Conservation (phyloP, 352 stramenopile genomes). For the Phytophthora megakarya region DNA sequence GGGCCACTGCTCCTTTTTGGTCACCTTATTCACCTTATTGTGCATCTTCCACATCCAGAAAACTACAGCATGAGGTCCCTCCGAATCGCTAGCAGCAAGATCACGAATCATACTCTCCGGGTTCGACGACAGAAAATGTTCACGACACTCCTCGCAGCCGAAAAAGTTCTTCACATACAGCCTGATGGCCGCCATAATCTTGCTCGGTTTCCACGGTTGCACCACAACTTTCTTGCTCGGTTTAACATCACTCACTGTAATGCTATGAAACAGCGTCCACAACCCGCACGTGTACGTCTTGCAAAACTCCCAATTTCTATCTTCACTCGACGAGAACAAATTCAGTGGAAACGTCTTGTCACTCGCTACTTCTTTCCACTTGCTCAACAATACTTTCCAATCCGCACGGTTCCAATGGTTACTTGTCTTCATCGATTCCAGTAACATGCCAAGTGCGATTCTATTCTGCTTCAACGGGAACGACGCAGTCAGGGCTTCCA, state of each 20-base stretch:
- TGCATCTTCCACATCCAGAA: conserved; percentile 88
- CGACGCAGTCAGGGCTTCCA: conserved; percentile 54
- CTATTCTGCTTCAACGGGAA: conserved; percentile 80
- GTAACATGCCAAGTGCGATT: conserved; percentile 47
- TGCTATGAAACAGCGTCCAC: conserved; percentile 84
- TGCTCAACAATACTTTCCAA: conserved; percentile 64
- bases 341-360: conserved; percentile 62
- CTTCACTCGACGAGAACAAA: conserved; percentile 61
- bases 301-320: conserved; percentile 57
- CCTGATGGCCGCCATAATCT: conserved; percentile 63
- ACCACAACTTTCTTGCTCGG: conserved; percentile 25
- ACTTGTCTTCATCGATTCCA: conserved; percentile 41
- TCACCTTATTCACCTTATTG: conserved; percentile 81
- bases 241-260: conserved; percentile 49
- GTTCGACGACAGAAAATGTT: conserved; percentile 78
- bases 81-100: conserved; percentile 41
- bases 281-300: conserved; percentile 82
- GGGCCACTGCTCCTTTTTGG: conserved; percentile 75
- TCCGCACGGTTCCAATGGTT: conserved; percentile 56
- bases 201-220: conserved; percentile 56
- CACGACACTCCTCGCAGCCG: conserved; percentile 74
- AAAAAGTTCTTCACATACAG: conserved; percentile 85
- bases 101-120: conserved; percentile 56
- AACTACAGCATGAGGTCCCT: conserved; percentile 47
- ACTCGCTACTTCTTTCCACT: conserved; percentile 58